Evolutionary conservation across 257 asterid genomes (phyloP).

Genomic region (Nicotiana benthamiana): DNA sequence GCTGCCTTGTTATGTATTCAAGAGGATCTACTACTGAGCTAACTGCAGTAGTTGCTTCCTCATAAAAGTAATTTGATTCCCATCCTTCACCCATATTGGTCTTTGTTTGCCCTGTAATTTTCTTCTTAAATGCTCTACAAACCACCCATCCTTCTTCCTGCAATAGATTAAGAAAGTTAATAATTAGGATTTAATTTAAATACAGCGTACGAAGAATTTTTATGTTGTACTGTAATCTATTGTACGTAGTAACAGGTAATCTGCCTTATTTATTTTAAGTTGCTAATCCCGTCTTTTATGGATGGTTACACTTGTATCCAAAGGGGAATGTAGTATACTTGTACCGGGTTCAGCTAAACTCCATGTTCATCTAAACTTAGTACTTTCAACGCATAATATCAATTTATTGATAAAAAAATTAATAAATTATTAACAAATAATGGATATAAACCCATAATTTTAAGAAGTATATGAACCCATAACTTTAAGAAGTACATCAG

Average conservation of each 20-base stretch:
- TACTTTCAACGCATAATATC: too few species aligned
- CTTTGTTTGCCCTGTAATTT: conserved; percentile 40
- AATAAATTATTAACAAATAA: too few species aligned
- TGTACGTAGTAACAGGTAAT: not conserved
- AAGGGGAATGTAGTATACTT: too few species aligned
- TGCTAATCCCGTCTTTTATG: not conserved
- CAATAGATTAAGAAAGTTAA: not conserved
- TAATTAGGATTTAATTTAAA: not conserved
- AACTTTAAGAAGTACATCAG: too few species aligned
- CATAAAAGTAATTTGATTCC: conserved; percentile 43
- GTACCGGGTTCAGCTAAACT: too few species aligned
- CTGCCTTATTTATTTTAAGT: not conserved
- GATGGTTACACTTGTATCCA: not conserved
- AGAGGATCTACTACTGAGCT: conserved; percentile 28
- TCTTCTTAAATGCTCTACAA: conserved; percentile 64
- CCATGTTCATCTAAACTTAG: too few species aligned
- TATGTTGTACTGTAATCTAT: not conserved
- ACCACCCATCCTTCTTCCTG: conserved; percentile 83
- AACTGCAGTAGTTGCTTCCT: conserved; percentile 20
- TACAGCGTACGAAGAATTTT: not conserved
- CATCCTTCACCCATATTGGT: conserved; percentile 26
- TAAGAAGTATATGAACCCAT: too few species aligned
- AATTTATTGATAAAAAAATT: too few species aligned
- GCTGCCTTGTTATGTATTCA: conserved; percentile 25
- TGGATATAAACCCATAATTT: too few species aligned